Conservation (phyloP, 2,329 filamentous ascomycete species). For the Clarireedia homoeocarpa region DNA sequence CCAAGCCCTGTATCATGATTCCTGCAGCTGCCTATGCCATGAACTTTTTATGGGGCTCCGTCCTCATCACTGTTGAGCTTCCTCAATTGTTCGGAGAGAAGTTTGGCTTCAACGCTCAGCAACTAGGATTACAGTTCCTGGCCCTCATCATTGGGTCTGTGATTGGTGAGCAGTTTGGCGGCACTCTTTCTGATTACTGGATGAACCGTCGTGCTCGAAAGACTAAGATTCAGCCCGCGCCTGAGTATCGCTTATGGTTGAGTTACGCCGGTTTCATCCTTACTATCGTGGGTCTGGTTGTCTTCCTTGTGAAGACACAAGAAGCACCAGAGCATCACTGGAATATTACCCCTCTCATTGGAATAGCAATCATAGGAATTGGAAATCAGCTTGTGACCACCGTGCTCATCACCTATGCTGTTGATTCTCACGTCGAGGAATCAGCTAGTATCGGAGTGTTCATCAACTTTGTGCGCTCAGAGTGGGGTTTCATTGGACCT, state of each 20-base stretch:
- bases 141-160: constrained; percentile 47
- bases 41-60: constrained; percentile 46
- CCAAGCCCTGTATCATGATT: constrained; percentile 40
- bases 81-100: constrained; percentile 47
- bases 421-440: constrained; percentile 48
- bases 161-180: constrained; percentile 52
- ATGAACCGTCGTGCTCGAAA: constrained; percentile 36
- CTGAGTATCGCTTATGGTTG: constrained; percentile 50
- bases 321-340: constrained; percentile 37
- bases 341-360: constrained; percentile 50
- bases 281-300: constrained; percentile 42
- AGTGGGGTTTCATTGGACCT: constrained; percentile 38
- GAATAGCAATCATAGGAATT: constrained; percentile 41
- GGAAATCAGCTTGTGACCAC: constrained; percentile 51
- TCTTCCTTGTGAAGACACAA: constrained; percentile 45
- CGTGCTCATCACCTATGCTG: constrained; percentile 33
- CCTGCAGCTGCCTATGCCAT: constrained; percentile 48
- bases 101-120: constrained; percentile 49
- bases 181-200: constrained; percentile 45
- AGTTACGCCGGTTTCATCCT: constrained; percentile 45
- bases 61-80: constrained; percentile 49
- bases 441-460: constrained; percentile 50
- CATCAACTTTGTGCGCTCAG: constrained; percentile 47
- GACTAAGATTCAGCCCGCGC: constrained; percentile 27
- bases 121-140: constrained; percentile 50